phyloP scores from a whole-genome alignment of 139 green algal genomes.

The Ettlia oleoabundans region DNA sequence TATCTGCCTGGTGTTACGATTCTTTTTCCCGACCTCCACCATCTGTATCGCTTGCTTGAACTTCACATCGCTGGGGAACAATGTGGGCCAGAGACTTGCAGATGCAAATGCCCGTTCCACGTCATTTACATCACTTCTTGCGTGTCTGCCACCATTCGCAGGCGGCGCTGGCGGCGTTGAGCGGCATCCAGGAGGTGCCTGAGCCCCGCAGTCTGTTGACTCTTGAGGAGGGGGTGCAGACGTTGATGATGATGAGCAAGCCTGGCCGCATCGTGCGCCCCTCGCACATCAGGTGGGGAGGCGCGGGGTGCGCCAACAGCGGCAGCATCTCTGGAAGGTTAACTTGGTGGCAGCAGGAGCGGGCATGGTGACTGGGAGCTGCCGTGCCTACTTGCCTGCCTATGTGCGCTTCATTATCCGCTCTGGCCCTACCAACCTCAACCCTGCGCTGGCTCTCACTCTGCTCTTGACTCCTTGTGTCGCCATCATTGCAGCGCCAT shows the following conservation, averaged over 20 bases:
- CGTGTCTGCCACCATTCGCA: constrained; percentile 55
- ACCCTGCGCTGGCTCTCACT: too few relatives aligned
- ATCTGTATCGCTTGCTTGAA: too few relatives aligned
- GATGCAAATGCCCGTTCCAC: not conserved
- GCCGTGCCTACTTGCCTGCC: too few relatives aligned
- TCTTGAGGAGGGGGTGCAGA: constrained; percentile 76
- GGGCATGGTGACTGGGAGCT: too few relatives aligned
- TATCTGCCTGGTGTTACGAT: too few relatives aligned
- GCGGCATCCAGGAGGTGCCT: constrained; percentile 83
- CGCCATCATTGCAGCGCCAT: constrained; percentile 39
- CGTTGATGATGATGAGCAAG: constrained; percentile 65
- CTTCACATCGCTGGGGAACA: too few relatives aligned
- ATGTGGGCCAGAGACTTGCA: too few relatives aligned
- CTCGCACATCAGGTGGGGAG: constrained; percentile 47
- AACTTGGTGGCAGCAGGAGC: too few relatives aligned
- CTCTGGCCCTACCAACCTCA: not conserved
- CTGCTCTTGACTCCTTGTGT: not conserved
- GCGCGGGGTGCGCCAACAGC: too few relatives aligned
- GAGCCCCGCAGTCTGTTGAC: constrained; percentile 74
- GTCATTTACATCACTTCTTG: not conserved
- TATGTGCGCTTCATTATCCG: too few relatives aligned
- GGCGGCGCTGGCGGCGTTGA: constrained; percentile 88
- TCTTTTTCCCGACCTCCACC: too few relatives aligned
- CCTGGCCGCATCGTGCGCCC: constrained; percentile 50
- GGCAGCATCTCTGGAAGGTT: too few relatives aligned